Evolutionary conservation across 148 eudicot species (phyloP), one percentile per base, ranked within the genome.

Genomic region (Selenicereus undatus): DNA sequence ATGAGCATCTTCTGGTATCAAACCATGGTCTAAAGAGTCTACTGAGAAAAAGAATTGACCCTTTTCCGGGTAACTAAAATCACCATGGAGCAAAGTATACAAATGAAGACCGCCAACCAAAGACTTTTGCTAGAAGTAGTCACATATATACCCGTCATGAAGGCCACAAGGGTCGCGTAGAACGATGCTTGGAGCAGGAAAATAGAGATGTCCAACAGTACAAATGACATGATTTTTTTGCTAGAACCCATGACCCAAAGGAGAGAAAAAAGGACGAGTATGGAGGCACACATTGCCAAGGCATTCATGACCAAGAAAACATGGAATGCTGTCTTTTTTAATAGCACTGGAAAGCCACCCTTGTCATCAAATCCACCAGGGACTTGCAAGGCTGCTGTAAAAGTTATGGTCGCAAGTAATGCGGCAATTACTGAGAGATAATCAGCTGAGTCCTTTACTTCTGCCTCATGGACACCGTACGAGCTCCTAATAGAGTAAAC

Each of bases 201-300:
- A 5, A 65, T 42, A 8, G 80, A 66, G 24, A 78, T 42, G 35
- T 78, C 80, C 8, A 78, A 43, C 16, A 78, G 35, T 8, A n/a
- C 26, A 0, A 78, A 52, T 1, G 80, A 78, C 8, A 50, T 73
- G 16, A 39, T 51, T 13, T 14, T 68, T 66, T 66, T 65, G 60
- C 80, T 36, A 65, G 51, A 39, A 17, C 73, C 80, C 73, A 78
- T 78, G 24, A 66, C 80, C 60, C 72, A 78, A 14, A 77, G 72
- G 35, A 77, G 80, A 62, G 54, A 62, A 56, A 77, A 77, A 42
- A 77, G 80, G 80, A 68, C 68, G n/a, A 65, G n/a, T 56, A 45
- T 78, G 10, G 80, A 78, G 60, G 69, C 12, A 18, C 80, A 64
- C 73, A 78, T 65, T 8, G 80, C 80, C 2, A 45, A 21, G 0